These are phyloP conservation scores for Salix caprea DNA, from an alignment of 345 rosid genomes.

Conservation along the genomic window DNA sequence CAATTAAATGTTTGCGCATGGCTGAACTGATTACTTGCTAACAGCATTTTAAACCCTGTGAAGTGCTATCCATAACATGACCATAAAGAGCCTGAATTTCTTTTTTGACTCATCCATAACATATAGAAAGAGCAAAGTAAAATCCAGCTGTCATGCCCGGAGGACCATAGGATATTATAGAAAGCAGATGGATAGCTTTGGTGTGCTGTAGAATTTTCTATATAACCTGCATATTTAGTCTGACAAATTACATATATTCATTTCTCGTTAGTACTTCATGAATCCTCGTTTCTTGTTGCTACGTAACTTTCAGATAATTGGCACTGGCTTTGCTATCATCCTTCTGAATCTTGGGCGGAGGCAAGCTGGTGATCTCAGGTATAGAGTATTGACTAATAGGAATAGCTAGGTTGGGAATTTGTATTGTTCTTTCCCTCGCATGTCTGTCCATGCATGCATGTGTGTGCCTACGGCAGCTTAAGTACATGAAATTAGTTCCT, in stretches of 20 bases:
- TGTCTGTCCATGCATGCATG: not conserved
- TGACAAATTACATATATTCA: not conserved
- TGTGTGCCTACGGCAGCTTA: too few species aligned
- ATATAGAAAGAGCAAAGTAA: not conserved
- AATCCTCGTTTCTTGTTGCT: conserved; percentile 5
- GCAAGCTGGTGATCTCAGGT: conserved; percentile 88
- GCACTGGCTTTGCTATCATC: conserved; percentile 69
- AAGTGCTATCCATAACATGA: too few species aligned
- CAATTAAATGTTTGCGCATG: too few species aligned
- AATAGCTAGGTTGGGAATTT: not conserved
- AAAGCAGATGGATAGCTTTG: not conserved
- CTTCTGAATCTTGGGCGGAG: conserved; percentile 76
- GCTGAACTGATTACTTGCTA: too few species aligned
- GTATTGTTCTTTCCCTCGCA: not conserved
- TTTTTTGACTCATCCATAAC: not conserved
- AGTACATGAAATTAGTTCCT: too few species aligned
- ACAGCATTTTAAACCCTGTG: too few species aligned
- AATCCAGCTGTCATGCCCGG: not conserved
- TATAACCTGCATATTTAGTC: not conserved
- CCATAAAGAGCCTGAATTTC: not conserved
- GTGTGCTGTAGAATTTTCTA: not conserved
- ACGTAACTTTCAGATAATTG: conserved; percentile 55
- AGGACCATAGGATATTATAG: not conserved
- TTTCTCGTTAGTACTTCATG: not conserved
- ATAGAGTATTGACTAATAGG: not conserved